Base-by-base conservation (phyloP, 257 asterid species). In the Gentiana straminea region DNA sequence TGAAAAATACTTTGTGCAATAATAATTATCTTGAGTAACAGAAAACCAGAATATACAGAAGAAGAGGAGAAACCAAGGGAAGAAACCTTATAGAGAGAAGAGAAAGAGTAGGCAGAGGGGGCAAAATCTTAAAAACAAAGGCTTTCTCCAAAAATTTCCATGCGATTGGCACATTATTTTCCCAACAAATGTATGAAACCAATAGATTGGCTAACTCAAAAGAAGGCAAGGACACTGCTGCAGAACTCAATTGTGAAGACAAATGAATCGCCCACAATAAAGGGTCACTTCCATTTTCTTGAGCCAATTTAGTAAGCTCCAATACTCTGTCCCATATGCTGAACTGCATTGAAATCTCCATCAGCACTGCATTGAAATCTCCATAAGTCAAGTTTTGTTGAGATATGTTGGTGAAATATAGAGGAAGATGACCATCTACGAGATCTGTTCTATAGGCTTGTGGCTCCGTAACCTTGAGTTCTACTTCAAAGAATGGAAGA, bases 121-220 rank as follows among this genome's bases (percentile, higher is more conserved):
- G 94, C 65, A 91, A 88, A 73, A 84, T 79, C 71, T 79, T 91
- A 75, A 81, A 80, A 61, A 64, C 68, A 72, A 87, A 35, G 2
- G 97, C 98, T 66, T 83, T 87, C 13, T 84, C 98, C 65, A 91
- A 64, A 68, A 84, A 82, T 70, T 91, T 91, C 98, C 98, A 91
- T 61, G 87, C 79, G 61, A 73, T 65, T 61, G 98, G 86, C 58
- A 83, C 89, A 77, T 87, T 91, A 71, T 91, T 91, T 33, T 82
- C 93, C 98, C 98, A 91, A 51, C 86, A 87, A 75, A 91, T 83
- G 79, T 84, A 79, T 52, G 95, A 81, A 33, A 87, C 94, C 63
- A 91, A 73, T 57, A 79, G 70, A 57, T 81, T 66, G 9, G 86
- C 94, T 1, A 91, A 57, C 45, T 91, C 88, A 68, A 75, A 51